Base-by-base conservation (phyloP, 371 early-diverging fungal species). In the Rhizomucor miehei region DNA sequence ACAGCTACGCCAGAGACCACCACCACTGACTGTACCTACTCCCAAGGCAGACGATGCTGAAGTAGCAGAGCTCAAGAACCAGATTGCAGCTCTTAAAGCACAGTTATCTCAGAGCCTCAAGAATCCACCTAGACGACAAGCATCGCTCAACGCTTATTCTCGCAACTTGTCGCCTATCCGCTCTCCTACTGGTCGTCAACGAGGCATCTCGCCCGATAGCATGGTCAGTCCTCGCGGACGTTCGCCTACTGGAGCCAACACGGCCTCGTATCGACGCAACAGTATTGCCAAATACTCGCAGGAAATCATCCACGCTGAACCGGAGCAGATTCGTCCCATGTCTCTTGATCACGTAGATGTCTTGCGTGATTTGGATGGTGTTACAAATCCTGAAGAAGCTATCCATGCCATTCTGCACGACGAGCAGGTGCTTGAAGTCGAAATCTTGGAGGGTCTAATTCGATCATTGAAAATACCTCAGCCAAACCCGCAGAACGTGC, bases 371-470 rank as follows among this genome's bases (percentile, higher is more conserved):
- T 44, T 65, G 14, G 65, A 73, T 35, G 67, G 56, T 16, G 69
- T 73, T 23, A 63, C 58, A 35, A 73, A 80, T 17, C 51, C 51
- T 29, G 81, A 81, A 56, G 80, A 80, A 29, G 81, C 75, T 9
- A 76, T 81, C 21, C 76, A 75, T 59, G 60, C 66, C 20, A 69
- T 83, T 56, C 68, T 83, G 11, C 77, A 76, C 39, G 76, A 75
- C 63, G 92, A 91, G 54, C 84, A 84, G 44, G 69, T 77, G 0
- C 77, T 97, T 19, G 89, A 92, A 51, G 83, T 90, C 25, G 97
- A 97, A 71, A 80, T 98, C 20, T 74, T 95, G 52, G 88, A 89
- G 43, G 91, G 91, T 25, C 76, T 98, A 23, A 87, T 98, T 44
- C 87, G 86, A 59, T 86, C 87, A 47, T 73, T 97, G 38, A 88